Evolutionary conservation across 768 basidiomycete species (phyloP).

Genomic region (Ephemerocybe angulata): DNA sequence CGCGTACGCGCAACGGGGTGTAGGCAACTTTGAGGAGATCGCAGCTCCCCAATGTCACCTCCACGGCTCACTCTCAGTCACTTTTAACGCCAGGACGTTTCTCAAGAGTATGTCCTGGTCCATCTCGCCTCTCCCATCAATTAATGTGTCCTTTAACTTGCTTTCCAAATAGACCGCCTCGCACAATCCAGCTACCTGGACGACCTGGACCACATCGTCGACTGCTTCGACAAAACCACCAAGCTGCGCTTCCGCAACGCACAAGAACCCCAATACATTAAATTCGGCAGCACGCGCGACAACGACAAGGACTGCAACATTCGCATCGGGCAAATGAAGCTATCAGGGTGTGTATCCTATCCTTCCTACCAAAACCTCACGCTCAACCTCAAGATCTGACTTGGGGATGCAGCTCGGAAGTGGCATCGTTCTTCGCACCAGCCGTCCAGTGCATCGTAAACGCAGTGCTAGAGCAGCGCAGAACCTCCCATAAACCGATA

Average conservation of each 20-base stretch:
- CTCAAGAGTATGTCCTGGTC: conserved; percentile 40
- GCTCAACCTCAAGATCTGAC: no score
- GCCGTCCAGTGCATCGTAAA: conserved; percentile 19
- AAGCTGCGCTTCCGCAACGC: conserved; percentile 42
- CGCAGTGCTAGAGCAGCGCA: conserved; percentile 13
- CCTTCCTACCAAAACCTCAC: not conserved
- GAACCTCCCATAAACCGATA: conserved; percentile 7
- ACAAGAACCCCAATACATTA: conserved; percentile 40
- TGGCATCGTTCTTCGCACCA: conserved; percentile 19
- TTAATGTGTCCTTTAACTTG: not conserved
- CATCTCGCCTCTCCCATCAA: not conserved
- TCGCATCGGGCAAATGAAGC: conserved; percentile 43
- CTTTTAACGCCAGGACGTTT: conserved; percentile 33
- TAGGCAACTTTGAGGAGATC: conserved; percentile 42
- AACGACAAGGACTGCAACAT: conserved; percentile 39
- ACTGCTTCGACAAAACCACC: conserved; percentile 44
- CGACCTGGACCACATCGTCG: conserved; percentile 16
- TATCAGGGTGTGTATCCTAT: conserved; percentile 26
- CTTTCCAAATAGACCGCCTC: conserved; percentile 8
- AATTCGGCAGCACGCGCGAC: conserved; percentile 43
- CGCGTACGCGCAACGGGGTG: conserved; percentile 43
- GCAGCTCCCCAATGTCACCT: conserved; percentile 44
- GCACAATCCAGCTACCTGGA: conserved; percentile 7
- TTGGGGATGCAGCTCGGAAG: conserved; percentile 4
- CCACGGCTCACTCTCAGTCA: conserved; percentile 49